Conservation (phyloP, 75 land plant species). For the Pseudotsuga menziesii region DNA sequence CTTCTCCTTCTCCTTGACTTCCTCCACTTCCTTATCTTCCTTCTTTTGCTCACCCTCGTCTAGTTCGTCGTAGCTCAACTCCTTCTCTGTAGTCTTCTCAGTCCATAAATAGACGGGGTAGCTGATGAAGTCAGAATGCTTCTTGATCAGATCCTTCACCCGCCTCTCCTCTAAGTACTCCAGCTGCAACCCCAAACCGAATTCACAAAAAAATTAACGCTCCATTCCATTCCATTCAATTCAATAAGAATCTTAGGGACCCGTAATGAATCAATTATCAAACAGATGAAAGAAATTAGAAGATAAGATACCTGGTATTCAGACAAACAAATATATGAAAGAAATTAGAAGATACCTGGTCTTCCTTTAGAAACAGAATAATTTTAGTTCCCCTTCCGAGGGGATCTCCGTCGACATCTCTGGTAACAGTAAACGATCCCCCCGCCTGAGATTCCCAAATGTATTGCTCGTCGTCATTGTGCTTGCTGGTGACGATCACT, state of each 20-base stretch:
- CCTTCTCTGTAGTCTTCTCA: slow-evolving; percentile 66
- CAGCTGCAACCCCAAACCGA: slow-evolving; percentile 15
- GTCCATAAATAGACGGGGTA: slow-evolving; percentile 68
- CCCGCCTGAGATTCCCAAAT: slow-evolving; percentile 54
- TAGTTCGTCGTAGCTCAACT: slow-evolving; percentile 58
- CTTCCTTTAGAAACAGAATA: slow-evolving; percentile 29
- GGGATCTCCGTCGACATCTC: slow-evolving; percentile 46
- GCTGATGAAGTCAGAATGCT: slow-evolving; percentile 65
- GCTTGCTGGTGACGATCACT: slow-evolving; percentile 42
- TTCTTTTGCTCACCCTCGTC: slow-evolving; percentile 38
- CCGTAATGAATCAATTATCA: too few relatives aligned
- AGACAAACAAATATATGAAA: too few relatives aligned
- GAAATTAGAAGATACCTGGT: slow-evolving; percentile 13
- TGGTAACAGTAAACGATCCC: slow-evolving; percentile 48
- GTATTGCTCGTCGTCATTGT: slow-evolving; percentile 56
- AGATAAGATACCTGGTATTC: too few relatives aligned
- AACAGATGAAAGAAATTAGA: too few relatives aligned
- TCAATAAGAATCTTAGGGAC: too few relatives aligned
- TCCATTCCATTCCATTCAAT: too few relatives aligned
- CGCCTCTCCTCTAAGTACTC: slow-evolving; percentile 76
- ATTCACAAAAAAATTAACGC: slow-evolving; percentile 45
- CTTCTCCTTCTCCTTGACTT: slow-evolving; percentile 35
- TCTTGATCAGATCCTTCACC: slow-evolving; percentile 63
- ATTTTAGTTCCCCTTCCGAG: slow-evolving; percentile 63
- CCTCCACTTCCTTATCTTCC: slow-evolving; percentile 39